Percentiles rank a stretch among this genome's conserved stretches.
phyloP scores from a whole-genome alignment of 371 early-diverging fungal genomes.

The Lichtheimia corymbifera region DNA sequence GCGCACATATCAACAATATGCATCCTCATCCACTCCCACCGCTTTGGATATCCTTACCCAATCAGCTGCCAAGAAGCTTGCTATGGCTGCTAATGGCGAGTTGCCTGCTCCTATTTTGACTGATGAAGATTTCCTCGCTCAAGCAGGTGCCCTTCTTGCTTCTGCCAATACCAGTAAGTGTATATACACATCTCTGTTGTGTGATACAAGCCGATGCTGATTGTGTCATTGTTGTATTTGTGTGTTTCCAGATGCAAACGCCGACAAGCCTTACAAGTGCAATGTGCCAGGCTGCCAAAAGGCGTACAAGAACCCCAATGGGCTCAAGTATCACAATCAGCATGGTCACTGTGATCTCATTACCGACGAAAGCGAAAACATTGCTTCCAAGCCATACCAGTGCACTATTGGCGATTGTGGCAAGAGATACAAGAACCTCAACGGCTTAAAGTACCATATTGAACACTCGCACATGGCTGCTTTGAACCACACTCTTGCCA shows the following conservation, averaged over 20 bases:
- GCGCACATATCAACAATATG: conserved; percentile 34
- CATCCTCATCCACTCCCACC: conserved; percentile 16
- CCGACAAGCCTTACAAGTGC: conserved; percentile 84
- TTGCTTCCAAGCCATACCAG: conserved; percentile 74
- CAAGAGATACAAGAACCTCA: conserved; percentile 75
- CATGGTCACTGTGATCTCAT: conserved; percentile 75
- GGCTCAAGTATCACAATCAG: conserved; percentile 94
- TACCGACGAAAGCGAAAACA: conserved; percentile 44
- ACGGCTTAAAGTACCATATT: conserved; percentile 97
- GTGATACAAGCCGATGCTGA: neutral
- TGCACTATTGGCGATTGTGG: conserved; percentile 54
- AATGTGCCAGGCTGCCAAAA: conserved; percentile 91
- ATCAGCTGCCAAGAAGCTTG: conserved; percentile 47
- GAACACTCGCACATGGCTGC: conserved; percentile 80
- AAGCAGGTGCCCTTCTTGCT: conserved; percentile 50
- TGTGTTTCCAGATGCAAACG: conserved; percentile 28
- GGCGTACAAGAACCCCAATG: conserved; percentile 98
- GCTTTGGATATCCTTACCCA: conserved; percentile 48
- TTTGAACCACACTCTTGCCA: conserved; percentile 48
- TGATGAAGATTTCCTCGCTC: conserved; percentile 52
- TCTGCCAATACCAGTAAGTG: conserved; percentile 35
- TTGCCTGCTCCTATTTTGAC: conserved; percentile 32
- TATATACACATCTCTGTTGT: conserved; percentile 1
- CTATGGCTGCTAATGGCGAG: conserved; percentile 29
- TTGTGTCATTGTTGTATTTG: neutral